phyloP scores from a whole-genome alignment of 2,329 filamentous ascomycete species.

The Zasmidium citrigriseum region DNA sequence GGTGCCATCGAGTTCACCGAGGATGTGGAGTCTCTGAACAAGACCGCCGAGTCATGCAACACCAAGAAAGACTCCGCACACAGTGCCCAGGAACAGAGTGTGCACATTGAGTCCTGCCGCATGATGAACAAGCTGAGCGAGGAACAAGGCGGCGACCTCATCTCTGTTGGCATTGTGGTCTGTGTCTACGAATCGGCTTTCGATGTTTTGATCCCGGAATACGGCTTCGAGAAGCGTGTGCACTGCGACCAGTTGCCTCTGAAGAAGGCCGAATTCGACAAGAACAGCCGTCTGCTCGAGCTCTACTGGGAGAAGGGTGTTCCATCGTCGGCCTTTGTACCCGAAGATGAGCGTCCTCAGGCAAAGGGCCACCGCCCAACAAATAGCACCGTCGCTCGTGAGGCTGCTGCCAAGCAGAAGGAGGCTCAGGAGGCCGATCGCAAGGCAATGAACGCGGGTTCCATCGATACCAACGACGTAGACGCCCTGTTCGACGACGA shows the following conservation, averaged over 20 bases:
- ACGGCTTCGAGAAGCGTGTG: slow-evolving; percentile 98
- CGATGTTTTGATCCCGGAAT: slow-evolving; percentile 96
- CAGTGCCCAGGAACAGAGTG: slow-evolving; percentile 96
- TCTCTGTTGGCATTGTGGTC: slow-evolving; percentile 92
- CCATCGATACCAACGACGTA: slow-evolving; percentile 87
- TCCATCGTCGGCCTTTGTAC: slow-evolving; percentile 91
- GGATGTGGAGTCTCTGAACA: slow-evolving; percentile 82
- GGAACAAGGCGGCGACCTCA: slow-evolving; percentile 84
- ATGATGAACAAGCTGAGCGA: slow-evolving; percentile 90
- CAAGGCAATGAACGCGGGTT: slow-evolving; percentile 91
- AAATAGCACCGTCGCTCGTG: slow-evolving; percentile 71
- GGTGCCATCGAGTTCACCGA: slow-evolving; percentile 83
- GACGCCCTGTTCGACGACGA: slow-evolving; percentile 95
- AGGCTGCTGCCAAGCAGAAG: slow-evolving; percentile 76
- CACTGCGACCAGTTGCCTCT: slow-evolving; percentile 97
- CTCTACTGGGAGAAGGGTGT: slow-evolving; percentile 99
- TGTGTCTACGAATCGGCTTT: slow-evolving; percentile 99
- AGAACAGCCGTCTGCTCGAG: slow-evolving; percentile 90
- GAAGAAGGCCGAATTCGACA: slow-evolving; percentile 99
- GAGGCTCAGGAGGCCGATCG: slow-evolving; percentile 89
- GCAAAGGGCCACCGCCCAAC: slow-evolving; percentile 53
- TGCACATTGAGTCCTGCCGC: slow-evolving; percentile 96
- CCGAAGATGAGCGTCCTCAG: slow-evolving; percentile 94
- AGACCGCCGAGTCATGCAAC: slow-evolving; percentile 94
- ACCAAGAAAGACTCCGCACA: slow-evolving; percentile 99